phyloP scores from a whole-genome alignment of 164 flowering plant species.

The Vitis riparia region DNA sequence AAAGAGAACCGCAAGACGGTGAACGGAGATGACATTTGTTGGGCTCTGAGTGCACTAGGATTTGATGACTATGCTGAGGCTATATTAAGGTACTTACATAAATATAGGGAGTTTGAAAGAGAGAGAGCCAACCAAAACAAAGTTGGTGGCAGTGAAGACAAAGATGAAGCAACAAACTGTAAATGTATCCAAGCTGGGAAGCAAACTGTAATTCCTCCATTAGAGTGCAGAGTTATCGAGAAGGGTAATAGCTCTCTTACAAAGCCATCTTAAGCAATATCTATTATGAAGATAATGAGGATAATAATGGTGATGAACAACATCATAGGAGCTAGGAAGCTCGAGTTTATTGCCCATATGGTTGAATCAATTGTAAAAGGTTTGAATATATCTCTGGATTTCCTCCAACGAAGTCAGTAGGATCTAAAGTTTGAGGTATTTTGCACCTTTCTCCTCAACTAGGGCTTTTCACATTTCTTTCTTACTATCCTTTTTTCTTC shows the following conservation, averaged over 20 bases:
- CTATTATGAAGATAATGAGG: not conserved
- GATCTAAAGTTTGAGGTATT: not conserved
- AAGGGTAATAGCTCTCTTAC: slow-evolving; percentile 16
- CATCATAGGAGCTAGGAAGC: not conserved
- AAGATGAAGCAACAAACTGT: slow-evolving; percentile 13
- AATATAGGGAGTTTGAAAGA: slow-evolving; percentile 61
- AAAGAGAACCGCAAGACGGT: slow-evolving; percentile 86
- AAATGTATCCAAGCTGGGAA: not conserved
- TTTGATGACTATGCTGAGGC: slow-evolving; percentile 65
- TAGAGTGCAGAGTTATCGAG: slow-evolving; percentile 20
- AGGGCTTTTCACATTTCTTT: too few relatives aligned
- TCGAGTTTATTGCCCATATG: not conserved
- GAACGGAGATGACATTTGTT: slow-evolving; percentile 83
- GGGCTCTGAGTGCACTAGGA: slow-evolving; percentile 70
- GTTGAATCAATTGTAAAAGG: not conserved
- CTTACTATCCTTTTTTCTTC: too few relatives aligned
- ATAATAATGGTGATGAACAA: not conserved
- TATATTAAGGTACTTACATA: slow-evolving; percentile 51
- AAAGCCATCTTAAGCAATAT: slow-evolving; percentile 3
- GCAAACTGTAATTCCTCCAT: slow-evolving; percentile 12
- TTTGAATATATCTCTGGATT: not conserved
- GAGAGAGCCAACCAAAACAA: slow-evolving; percentile 38
- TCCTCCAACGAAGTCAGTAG: not conserved
- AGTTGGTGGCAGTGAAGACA: slow-evolving; percentile 16
- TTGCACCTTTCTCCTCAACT: too few relatives aligned